phyloP scores from a whole-genome alignment of 2,329 filamentous ascomycete species.

The Knoxdaviesia proteae region DNA sequence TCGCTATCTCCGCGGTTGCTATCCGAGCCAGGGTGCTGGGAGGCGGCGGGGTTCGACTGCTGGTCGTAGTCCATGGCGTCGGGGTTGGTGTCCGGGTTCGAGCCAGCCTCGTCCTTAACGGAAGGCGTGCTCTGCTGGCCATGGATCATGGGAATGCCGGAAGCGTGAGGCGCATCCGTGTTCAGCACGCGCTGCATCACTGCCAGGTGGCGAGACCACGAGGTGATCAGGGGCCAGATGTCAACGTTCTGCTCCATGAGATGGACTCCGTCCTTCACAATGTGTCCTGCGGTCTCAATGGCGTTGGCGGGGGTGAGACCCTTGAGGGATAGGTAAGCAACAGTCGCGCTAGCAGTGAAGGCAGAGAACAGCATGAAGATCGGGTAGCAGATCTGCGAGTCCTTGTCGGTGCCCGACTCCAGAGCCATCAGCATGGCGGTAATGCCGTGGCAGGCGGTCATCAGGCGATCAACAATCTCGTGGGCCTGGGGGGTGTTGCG shows the following conservation, averaged over 20 bases:
- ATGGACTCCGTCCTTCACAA: conserved; percentile 36
- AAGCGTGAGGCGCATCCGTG: conserved; percentile 23
- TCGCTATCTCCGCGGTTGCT: conserved; percentile 28
- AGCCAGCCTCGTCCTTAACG: conserved; percentile 32
- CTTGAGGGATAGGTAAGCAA: conserved; percentile 41
- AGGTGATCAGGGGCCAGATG: conserved; percentile 36
- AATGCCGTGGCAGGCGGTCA: conserved; percentile 37
- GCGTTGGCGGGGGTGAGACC: conserved; percentile 34
- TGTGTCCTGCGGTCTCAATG: conserved; percentile 32
- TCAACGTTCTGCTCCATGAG: conserved; percentile 38
- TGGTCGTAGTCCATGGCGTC: conserved; percentile 39
- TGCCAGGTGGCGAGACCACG: conserved; percentile 37
- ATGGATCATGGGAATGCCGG: conserved; percentile 8
- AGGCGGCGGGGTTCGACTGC: conserved; percentile 10
- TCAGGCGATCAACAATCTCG: conserved; percentile 32
- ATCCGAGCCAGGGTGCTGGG: conserved; percentile 16
- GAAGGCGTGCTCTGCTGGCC: conserved; percentile 15
- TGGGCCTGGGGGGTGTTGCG: conserved; percentile 26
- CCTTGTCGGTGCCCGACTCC: conserved; percentile 34
- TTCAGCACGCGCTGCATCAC: conserved; percentile 41
- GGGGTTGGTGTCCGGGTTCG: conserved; percentile 31
- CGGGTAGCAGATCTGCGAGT: conserved; percentile 36
- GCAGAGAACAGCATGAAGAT: conserved; percentile 43
- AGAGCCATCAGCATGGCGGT: conserved; percentile 33
- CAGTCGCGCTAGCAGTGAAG: conserved; percentile 38